These are phyloP conservation scores for Mycosarcoma mackinlayi DNA, from an alignment of 1,284 basidiomycete genomes.

Conservation along the genomic window DNA sequence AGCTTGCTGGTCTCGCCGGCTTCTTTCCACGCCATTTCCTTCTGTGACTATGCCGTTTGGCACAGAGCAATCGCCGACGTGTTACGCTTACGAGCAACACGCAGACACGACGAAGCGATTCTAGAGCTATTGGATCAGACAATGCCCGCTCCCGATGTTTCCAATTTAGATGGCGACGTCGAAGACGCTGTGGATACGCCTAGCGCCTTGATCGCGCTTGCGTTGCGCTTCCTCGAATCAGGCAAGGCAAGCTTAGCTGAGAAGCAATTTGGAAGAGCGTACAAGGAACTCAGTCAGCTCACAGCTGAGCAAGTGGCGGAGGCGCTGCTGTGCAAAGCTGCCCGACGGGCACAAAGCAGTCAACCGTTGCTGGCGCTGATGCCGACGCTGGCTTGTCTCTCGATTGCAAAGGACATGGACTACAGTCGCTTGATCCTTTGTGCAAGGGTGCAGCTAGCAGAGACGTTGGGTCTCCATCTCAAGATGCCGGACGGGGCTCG, in stretches of 20 bases:
- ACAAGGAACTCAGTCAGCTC: slow-evolving; percentile 20
- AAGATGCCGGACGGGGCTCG: slow-evolving; percentile 31
- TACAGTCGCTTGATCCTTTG: slow-evolving; percentile 23
- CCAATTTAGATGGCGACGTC: slow-evolving; percentile 10
- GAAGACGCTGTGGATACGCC: slow-evolving; percentile 42
- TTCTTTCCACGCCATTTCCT: slow-evolving; percentile 23
- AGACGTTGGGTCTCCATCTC: slow-evolving; percentile 36
- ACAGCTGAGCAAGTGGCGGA: slow-evolving; percentile 30
- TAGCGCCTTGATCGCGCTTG: slow-evolving; percentile 27
- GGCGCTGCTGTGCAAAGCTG: slow-evolving; percentile 28
- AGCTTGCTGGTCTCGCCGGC: slow-evolving; percentile 20
- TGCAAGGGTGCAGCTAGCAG: slow-evolving; percentile 29
- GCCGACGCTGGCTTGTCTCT: slow-evolving; percentile 32
- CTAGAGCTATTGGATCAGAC: slow-evolving; percentile 15
- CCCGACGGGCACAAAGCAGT: slow-evolving; percentile 10
- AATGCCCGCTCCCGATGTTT: slow-evolving; percentile 3
- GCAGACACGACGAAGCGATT: slow-evolving; percentile 25
- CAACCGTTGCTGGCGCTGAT: slow-evolving; percentile 29
- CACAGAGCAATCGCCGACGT: slow-evolving; percentile 21
- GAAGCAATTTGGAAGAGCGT: slow-evolving; percentile 15
- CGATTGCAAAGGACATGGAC: slow-evolving; percentile 41
- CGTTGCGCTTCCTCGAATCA: slow-evolving; percentile 31
- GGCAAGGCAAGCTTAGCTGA: slow-evolving; percentile 15
- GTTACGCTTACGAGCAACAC: slow-evolving; percentile 29
- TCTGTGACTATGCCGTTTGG: slow-evolving; percentile 33